A percentile compares a stretch with the other conserved stretches of the same genome.
Evolutionary conservation across 345 rosid species (phyloP).

Genomic region (Hevea brasiliensis): DNA sequence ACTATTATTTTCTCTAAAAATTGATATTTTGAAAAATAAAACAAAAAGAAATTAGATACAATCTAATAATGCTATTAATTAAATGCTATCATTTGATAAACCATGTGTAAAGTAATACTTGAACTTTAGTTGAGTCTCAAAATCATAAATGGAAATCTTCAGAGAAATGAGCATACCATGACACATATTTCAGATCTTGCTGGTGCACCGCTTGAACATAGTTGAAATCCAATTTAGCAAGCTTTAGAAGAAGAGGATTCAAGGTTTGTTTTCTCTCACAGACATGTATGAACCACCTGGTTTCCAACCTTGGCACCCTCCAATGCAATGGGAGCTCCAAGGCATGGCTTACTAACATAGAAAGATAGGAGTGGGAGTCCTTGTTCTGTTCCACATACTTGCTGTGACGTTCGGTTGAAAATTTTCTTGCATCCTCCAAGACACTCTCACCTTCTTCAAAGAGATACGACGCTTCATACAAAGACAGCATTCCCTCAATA

Average conservation of each 20-base stretch:
- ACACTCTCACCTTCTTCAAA: conserved; percentile 19
- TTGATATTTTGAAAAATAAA: too few species aligned
- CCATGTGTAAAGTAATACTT: too few species aligned
- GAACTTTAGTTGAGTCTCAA: too few species aligned
- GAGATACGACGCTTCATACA: conserved; percentile 21
- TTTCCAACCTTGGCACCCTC: neutral
- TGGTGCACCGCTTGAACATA: too few species aligned
- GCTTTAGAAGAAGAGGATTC: neutral
- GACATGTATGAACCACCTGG: neutral
- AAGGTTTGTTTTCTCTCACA: neutral
- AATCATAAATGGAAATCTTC: too few species aligned
- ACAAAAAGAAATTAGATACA: too few species aligned
- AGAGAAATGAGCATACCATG: too few species aligned
- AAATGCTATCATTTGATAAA: too few species aligned
- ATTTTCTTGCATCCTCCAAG: neutral
- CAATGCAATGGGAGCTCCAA: neutral
- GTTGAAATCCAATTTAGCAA: neutral
- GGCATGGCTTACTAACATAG: conserved; percentile 23
- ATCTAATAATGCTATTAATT: too few species aligned
- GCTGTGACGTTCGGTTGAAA: conserved; percentile 2
- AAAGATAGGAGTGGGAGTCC: neutral
- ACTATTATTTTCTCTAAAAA: too few species aligned
- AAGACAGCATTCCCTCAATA: conserved; percentile 11
- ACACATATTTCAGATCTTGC: too few species aligned
- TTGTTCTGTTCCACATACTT: neutral